Evolutionary conservation across 495 filamentous ascomycete species (phyloP), one percentile per base, ranked within the genome.

Genomic region (Daldinia vernicosa): DNA sequence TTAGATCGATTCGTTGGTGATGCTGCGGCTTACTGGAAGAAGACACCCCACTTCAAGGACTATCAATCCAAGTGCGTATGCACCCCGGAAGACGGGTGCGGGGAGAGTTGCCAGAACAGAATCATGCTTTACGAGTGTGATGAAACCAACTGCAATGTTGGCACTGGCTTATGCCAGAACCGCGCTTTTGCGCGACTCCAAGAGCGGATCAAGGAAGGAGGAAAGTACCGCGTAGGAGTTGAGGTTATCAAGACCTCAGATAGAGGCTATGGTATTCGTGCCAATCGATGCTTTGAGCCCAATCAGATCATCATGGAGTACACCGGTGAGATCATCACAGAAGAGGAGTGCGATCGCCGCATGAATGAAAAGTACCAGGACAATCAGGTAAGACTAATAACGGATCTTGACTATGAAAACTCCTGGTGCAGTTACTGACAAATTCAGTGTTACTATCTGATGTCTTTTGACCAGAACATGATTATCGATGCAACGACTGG

Each of bases 271-370:
- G 95, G 95, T 47, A 91, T 99, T 22, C 90, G 95, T 58, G 91
- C 90, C 70, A 97, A 95, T 77, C 90, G 95, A 43, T 90, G 88
- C 61, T 99, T 97, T 74, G 87, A 91, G 40, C 86, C 94, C 0
- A 89, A 94, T 74, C 94, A 98, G 82, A 96, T 99, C 77, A 97
- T 99, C 74, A 93, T 98, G 79, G 95, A 99, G 76, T 99, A 99
- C 76, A 93, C 93, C 7, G 95, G 95, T 39, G 95, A 99, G 80
- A 97, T 99, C 63, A 95, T 99, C 75, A 97, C 93, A 0, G 92
- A 95, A 71, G 89, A 90, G 37, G 96, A 98, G 78, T 95, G 93
- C 74, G 94, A 99, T 72, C 88, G 90, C 58, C 89, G 95, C 39
- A 97, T 98, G 95, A 91, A 91, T 61, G 89, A 93, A 61, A 86